Base-by-base conservation (phyloP, 202 grass and related monocot species). In the Brachypodium distachyon region DNA sequence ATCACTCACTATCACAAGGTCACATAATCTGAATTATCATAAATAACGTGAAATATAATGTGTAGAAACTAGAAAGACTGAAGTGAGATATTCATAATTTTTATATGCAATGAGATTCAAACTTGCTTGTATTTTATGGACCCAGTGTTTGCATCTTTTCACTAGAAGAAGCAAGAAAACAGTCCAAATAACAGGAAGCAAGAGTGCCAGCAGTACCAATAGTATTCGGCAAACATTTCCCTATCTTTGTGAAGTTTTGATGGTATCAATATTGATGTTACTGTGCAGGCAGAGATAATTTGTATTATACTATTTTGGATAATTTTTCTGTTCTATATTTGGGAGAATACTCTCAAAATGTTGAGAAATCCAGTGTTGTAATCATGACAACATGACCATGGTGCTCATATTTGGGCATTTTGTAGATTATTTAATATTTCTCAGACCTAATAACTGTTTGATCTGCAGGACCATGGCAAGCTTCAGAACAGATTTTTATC, bases 401-500 rank as follows among this genome's bases (percentile, higher is more conserved):
- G 37, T 61, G 38, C 23, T 68, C 22, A 29, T 9, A 26, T 77
- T 21, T 16, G 41, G 39, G 14, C 2, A 9, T 74, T 61, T 12
- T 68, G 48, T 47, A 69, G 37, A 82, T 63, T 47, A 44, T 23
- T 38, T n/a, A 58, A 37, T n/a, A 72, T 77, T 49, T 37, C 33
- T 40, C 26, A 77, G 14, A 77, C 25, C 47, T 81, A 38, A 42
- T 66, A 72, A 74, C 31, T 79, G 54, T 63, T 87, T 85, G 34
- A 53, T 81, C 74, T 38, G 51, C 77, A 98, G 95, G 91, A 92
- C 72, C 76, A 82, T 78, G 81, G 82, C 57, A 94, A 90, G 80
- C 84, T 94, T 73, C 87, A 47, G 55, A 90, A 81, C 73, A 93
- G 95, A 73, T 98, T 98, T 74, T 88, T 94, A 75, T 98, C 95